These are phyloP conservation scores for Dendrocalamus sinicus DNA, from an alignment of 176 grass and related monocot species.

Conservation along the genomic window DNA sequence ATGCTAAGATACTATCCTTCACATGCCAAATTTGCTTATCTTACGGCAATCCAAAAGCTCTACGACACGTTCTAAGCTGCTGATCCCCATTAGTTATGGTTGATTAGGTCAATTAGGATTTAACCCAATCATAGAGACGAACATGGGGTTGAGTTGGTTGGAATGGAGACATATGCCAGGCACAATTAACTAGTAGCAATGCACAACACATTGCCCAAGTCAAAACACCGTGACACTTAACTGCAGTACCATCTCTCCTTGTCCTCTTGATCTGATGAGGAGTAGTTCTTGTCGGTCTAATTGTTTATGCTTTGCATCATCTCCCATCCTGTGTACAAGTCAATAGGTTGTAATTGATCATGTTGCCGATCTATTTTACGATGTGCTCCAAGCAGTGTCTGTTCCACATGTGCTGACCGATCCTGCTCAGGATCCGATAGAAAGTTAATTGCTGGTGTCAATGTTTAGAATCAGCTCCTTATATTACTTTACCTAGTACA, in stretches of 20 bases:
- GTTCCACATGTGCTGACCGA: not conserved
- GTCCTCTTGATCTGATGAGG: constrained; percentile 13
- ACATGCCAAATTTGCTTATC: not conserved
- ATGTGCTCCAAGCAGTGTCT: not conserved
- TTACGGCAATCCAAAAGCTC: not conserved
- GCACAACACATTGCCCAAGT: constrained; percentile 39
- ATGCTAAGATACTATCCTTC: not conserved
- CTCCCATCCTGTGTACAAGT: constrained; percentile 16
- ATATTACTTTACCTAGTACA: not conserved
- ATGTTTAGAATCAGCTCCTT: constrained; percentile 21
- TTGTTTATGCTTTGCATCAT: not conserved
- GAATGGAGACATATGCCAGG: not conserved
- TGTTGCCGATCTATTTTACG: not conserved
- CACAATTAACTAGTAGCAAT: constrained; percentile 26
- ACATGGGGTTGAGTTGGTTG: constrained; percentile 24
- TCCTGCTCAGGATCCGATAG: constrained; percentile 2
- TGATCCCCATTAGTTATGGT: not conserved
- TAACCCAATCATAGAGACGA: constrained; percentile 39
- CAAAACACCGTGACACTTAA: constrained; percentile 23
- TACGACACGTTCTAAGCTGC: constrained; percentile 27
- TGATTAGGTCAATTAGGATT: not conserved
- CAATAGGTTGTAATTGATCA: not conserved
- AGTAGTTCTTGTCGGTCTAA: constrained; percentile 21
- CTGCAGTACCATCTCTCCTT: not conserved
- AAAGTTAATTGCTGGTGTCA: constrained; percentile 26